A percentile compares a stretch with the other conserved stretches of the same genome.
Conservation (phyloP, 768 basidiomycete genomes). For the Naganishia vishniacii region DNA sequence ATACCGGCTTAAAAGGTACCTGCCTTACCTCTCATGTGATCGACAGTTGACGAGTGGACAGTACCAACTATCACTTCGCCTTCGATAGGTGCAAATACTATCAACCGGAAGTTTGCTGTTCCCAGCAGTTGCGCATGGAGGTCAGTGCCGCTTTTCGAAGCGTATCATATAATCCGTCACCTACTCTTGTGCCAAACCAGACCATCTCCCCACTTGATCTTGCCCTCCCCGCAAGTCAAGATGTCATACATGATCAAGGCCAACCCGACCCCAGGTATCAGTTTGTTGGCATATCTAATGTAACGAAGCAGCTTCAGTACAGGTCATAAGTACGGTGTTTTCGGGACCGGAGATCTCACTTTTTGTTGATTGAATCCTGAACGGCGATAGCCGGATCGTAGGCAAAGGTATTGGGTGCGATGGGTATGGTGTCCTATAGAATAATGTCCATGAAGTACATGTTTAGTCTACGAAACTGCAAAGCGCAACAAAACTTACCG, state of each 20-base stretch:
- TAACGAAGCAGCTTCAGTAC: neutral
- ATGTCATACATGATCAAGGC: conserved; percentile 88
- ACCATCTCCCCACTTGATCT: conserved; percentile 89
- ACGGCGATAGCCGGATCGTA: conserved; percentile 68
- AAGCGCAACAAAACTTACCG: conserved; percentile 1
- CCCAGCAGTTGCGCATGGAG: neutral
- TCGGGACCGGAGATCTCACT: conserved; percentile 47
- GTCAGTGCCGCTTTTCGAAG: neutral
- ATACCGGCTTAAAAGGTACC: neutral
- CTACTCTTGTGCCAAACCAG: conserved; percentile 88
- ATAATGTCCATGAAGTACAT: neutral
- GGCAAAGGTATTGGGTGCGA: conserved; percentile 13
- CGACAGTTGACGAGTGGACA: conserved; percentile 77
- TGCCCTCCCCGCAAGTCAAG: conserved; percentile 78
- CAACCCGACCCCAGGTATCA: conserved; percentile 79
- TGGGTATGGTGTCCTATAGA: conserved; percentile 5
- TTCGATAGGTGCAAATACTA: conserved; percentile 83
- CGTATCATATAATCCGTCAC: neutral
- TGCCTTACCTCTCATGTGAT: conserved; percentile 71
- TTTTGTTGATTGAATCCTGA: conserved; percentile 81
- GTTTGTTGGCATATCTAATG: conserved; percentile 67
- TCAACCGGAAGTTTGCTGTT: conserved; percentile 77
- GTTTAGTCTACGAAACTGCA: neutral
- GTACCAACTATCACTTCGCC: conserved; percentile 85
- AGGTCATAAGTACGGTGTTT: neutral